phyloP scores from a whole-genome alignment of 2,329 filamentous ascomycete genomes.

The Talaromyces pinophilus region DNA sequence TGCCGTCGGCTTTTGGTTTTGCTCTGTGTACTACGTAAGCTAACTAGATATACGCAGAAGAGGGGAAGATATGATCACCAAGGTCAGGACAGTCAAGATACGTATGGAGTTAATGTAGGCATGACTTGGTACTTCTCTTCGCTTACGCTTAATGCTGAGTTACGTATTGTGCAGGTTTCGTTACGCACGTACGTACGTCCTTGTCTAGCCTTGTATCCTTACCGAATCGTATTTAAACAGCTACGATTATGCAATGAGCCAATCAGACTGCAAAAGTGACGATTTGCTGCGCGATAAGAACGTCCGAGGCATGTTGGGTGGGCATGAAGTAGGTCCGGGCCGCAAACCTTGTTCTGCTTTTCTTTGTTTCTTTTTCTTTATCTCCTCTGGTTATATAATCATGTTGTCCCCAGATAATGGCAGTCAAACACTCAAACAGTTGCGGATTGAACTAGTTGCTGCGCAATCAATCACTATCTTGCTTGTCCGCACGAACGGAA shows the following conservation, averaged over 20 bases:
- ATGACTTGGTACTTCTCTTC: neutral
- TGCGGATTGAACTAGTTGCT: neutral
- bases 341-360: constrained; percentile 19
- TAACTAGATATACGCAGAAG: neutral
- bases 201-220: neutral
- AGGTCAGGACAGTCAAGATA: neutral
- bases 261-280: neutral
- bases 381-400: neutral
- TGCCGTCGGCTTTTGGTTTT: neutral
- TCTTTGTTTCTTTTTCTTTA: neutral
- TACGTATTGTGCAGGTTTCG: constrained; percentile 1
- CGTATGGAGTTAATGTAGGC: neutral
- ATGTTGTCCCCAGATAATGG: neutral
- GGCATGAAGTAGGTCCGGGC: constrained; percentile 19
- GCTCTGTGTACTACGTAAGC: neutral
- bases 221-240: constrained; percentile 1
- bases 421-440: neutral
- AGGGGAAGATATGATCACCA: neutral
- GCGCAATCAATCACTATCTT: neutral
- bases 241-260: neutral
- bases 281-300: constrained; percentile 18
- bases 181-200: neutral
- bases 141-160: constrained; percentile 2
- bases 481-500: neutral
- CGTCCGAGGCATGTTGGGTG: constrained; percentile 7